Conservation (phyloP, 371 early-diverging fungal genomes). For the Syncephalastrum sp. region DNA sequence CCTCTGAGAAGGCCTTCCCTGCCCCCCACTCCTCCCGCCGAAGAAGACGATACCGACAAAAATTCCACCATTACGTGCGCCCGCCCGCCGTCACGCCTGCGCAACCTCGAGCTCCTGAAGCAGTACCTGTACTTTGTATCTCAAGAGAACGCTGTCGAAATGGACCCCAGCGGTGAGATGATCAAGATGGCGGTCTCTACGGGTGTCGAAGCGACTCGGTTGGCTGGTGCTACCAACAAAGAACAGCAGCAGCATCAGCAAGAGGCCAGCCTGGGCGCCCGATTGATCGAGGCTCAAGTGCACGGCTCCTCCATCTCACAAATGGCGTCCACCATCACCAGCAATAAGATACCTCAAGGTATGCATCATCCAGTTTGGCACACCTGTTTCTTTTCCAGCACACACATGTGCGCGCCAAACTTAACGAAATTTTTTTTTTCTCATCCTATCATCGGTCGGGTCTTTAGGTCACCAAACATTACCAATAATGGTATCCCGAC, state of each 20-base stretch:
- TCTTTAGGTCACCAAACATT: too few relatives aligned
- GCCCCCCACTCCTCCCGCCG: too few relatives aligned
- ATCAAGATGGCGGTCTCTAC: slow-evolving; percentile 6
- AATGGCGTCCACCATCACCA: slow-evolving; percentile 7
- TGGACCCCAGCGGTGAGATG: slow-evolving; percentile 8
- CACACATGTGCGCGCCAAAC: neutral
- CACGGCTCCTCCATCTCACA: slow-evolving; percentile 12
- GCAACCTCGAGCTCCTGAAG: slow-evolving; percentile 28
- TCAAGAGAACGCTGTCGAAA: slow-evolving; percentile 19
- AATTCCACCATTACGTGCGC: slow-evolving; percentile 6
- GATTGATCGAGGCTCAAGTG: slow-evolving; percentile 31
- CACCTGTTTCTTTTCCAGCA: neutral
- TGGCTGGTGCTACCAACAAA: neutral
- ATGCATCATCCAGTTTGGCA: too few relatives aligned
- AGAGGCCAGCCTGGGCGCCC: slow-evolving; percentile 17
- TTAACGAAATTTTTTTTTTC: slow-evolving; percentile 9
- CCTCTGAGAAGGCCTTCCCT: neutral
- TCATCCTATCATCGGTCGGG: neutral
- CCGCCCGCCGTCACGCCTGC: slow-evolving; percentile 14
- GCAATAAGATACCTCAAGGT: neutral
- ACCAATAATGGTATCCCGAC: slow-evolving; percentile 8
- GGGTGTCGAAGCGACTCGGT: slow-evolving; percentile 2
- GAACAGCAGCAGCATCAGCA: neutral
- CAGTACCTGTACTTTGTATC: slow-evolving; percentile 40
- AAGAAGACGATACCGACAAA: slow-evolving; percentile 6